These are phyloP conservation scores for Neonectria magnoliae DNA, from an alignment of 2,329 filamentous ascomycete species.

Conservation along the genomic window DNA sequence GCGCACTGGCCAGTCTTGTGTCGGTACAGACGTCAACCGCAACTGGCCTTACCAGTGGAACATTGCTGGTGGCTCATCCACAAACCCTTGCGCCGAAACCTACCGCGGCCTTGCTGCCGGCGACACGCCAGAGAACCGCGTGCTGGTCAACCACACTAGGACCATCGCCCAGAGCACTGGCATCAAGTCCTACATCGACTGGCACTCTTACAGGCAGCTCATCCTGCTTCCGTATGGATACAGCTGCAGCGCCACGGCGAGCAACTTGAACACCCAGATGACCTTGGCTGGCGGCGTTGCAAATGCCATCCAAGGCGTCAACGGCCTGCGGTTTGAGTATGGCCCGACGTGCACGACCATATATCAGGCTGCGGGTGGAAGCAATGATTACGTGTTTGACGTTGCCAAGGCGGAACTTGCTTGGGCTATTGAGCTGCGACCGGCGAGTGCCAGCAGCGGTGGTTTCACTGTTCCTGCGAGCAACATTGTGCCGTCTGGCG, in stretches of 20 bases:
- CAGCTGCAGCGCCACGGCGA: conserved; percentile 59
- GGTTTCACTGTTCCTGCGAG: conserved; percentile 31
- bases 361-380: conserved; percentile 63
- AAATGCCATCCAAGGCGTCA: conserved; percentile 58
- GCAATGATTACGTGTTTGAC: conserved; percentile 58
- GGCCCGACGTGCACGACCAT: conserved; percentile 69
- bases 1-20: conserved; percentile 52
- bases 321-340: conserved; percentile 53
- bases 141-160: conserved; percentile 50
- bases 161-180: conserved; percentile 51
- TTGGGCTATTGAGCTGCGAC: conserved; percentile 54
- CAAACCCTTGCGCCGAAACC: conserved; percentile 60
- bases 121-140: conserved; percentile 61
- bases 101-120: conserved; percentile 56
- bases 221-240: conserved; percentile 69
- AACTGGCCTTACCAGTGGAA: conserved; percentile 69
- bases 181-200: conserved; percentile 71
- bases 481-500: conserved; percentile 54
- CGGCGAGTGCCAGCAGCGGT: conserved; percentile 40
- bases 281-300: conserved; percentile 59
- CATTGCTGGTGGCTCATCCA: conserved; percentile 59
- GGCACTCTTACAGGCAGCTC: conserved; percentile 71
- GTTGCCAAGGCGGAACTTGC: conserved; percentile 53
- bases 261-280: conserved; percentile 60
- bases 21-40: conserved; percentile 67